phyloP scores from a whole-genome alignment of 2,329 filamentous ascomycete genomes.

The Aspergillus transmontanensis region DNA sequence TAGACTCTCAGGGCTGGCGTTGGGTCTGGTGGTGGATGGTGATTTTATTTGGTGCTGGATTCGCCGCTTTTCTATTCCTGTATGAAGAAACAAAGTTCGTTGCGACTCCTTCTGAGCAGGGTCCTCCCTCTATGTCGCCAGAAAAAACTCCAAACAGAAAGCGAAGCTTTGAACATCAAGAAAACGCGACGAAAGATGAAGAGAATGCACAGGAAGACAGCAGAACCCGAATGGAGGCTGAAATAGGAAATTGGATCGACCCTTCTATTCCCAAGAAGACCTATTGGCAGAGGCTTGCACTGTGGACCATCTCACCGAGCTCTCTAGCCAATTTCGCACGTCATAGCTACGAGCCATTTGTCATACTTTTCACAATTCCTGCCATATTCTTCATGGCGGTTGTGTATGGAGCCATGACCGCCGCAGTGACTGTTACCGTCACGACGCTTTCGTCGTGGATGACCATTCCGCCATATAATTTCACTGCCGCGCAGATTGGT shows the following conservation, averaged over 20 bases:
- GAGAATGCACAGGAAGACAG: too few species aligned
- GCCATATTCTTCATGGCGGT: slow-evolving; percentile 44
- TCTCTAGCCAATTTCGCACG: slow-evolving; percentile 16
- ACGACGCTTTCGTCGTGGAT: slow-evolving; percentile 41
- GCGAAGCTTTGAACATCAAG: too few species aligned
- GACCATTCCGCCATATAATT: slow-evolving; percentile 44
- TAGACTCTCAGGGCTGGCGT: slow-evolving; percentile 49
- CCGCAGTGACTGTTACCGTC: slow-evolving; percentile 41
- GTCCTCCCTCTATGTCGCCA: not conserved
- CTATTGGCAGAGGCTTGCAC: slow-evolving; percentile 48
- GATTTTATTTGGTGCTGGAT: slow-evolving; percentile 42
- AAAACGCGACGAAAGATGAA: too few species aligned
- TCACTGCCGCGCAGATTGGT: slow-evolving; percentile 39
- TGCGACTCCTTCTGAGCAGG: not conserved
- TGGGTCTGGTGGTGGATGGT: slow-evolving; percentile 54
- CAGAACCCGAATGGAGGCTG: too few species aligned
- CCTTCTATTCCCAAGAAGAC: slow-evolving; percentile 15
- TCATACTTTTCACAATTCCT: slow-evolving; percentile 51
- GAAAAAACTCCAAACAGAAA: not conserved
- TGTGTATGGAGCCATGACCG: slow-evolving; percentile 41
- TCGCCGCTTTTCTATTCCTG: slow-evolving; percentile 46
- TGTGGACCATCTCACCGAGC: slow-evolving; percentile 22
- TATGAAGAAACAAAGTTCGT: slow-evolving; percentile 47
- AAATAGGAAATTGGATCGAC: not conserved
- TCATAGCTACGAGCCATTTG: slow-evolving; percentile 34